Conservation (phyloP, 306 rosid species). For the Cucumis sativus region DNA sequence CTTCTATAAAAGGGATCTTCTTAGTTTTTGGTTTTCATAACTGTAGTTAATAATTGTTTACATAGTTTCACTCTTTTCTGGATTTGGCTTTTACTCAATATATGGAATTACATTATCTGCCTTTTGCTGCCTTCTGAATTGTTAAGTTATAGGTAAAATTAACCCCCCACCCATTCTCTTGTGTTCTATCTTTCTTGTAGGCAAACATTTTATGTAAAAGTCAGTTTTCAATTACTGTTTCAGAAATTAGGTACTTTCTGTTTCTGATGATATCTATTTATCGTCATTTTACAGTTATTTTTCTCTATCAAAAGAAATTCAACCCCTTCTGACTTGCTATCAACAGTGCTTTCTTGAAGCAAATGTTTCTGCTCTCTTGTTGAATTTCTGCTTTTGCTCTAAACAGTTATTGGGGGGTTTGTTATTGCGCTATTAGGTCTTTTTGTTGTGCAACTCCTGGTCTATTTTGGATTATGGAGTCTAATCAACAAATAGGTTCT, state of each 20-base stretch:
- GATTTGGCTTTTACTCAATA: constrained; percentile 5
- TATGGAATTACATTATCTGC: background rate
- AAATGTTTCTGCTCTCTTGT: background rate
- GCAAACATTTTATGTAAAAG: background rate
- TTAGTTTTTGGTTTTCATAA: background rate
- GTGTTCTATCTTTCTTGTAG: background rate
- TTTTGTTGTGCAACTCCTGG: background rate
- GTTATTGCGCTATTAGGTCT: background rate
- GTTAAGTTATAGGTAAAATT: background rate
- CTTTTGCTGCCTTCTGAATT: background rate
- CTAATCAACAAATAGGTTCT: too few relatives aligned
- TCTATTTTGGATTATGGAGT: background rate
- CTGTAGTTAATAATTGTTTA: background rate
- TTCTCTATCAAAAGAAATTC: background rate
- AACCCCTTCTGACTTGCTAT: background rate
- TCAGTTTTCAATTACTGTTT: background rate
- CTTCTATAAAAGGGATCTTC: background rate
- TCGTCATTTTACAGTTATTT: background rate
- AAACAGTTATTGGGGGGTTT: background rate
- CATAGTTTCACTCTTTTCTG: background rate
- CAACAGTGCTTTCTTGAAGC: background rate
- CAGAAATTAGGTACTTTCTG: background rate
- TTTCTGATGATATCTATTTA: background rate
- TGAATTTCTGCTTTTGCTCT: background rate
- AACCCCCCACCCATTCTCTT: background rate